Conservation (phyloP, 805 yeast species). For the Kodamaea leandrae region DNA sequence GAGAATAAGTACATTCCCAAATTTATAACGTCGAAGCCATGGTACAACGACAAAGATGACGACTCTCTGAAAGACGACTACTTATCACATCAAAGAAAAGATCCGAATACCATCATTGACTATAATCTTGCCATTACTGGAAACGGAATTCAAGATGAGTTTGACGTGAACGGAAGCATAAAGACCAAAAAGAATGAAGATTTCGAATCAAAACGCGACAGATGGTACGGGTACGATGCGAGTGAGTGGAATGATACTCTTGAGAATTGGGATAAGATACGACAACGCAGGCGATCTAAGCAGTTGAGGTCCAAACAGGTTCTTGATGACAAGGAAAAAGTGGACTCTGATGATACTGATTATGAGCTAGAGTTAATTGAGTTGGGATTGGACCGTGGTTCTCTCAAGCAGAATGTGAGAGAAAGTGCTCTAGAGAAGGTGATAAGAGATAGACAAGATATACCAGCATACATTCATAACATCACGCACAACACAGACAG, state of each 20-base stretch:
- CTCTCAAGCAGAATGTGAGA: constrained; percentile 21
- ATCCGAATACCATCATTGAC: constrained; percentile 38
- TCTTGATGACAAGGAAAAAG: constrained; percentile 10
- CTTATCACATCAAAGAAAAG: constrained; percentile 56
- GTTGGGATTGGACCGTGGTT: constrained; percentile 27
- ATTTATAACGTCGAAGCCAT: constrained; percentile 37
- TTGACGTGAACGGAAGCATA: constrained; percentile 15
- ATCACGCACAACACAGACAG: constrained; percentile 26
- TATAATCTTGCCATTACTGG: constrained; percentile 56
- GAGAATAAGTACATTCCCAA: constrained; percentile 38
- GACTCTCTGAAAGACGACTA: constrained; percentile 34
- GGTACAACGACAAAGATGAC: constrained; percentile 27
- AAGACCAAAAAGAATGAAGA: constrained; percentile 31
- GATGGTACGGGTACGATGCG: constrained; percentile 78
- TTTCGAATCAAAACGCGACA: constrained; percentile 72
- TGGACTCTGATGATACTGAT: constrained; percentile 38
- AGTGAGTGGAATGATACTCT: constrained; percentile 57
- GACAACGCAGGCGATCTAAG: constrained; percentile 14
- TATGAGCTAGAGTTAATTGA: constrained; percentile 41
- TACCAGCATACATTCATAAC: constrained; percentile 61
- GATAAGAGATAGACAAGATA: constrained; percentile 69
- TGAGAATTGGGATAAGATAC: constrained; percentile 43
- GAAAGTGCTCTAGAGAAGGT: constrained; percentile 41
- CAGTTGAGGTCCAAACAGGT: not conserved
- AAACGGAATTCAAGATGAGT: constrained; percentile 52